phyloP scores from a whole-genome alignment of 2,329 filamentous ascomycete species.

The Cladobotryum mycophilum region DNA sequence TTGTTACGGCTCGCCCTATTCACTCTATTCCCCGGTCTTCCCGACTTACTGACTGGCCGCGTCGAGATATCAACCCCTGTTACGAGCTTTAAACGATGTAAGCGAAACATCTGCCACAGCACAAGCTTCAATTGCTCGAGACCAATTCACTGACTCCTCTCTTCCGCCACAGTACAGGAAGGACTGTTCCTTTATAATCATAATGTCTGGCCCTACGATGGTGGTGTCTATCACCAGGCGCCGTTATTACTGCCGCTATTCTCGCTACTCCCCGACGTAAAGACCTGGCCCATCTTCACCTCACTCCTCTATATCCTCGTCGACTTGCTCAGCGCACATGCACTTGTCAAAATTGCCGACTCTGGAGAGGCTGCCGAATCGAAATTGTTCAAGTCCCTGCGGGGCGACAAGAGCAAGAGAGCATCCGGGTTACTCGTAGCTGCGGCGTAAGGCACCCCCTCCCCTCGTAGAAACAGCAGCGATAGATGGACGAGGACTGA shows the following conservation, averaged over 20 bases:
- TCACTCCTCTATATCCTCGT: conserved; percentile 73
- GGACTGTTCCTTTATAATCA: conserved; percentile 93
- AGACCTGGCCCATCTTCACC: conserved; percentile 63
- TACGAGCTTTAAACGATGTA: conserved; percentile 95
- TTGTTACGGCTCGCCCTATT: conserved; percentile 75
- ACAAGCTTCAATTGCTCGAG: background rate
- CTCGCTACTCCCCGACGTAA: conserved; percentile 71
- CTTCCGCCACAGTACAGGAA: conserved; percentile 67
- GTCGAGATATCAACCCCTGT: conserved; percentile 97
- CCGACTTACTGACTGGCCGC: conserved; percentile 78
- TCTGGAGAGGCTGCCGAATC: conserved; percentile 73
- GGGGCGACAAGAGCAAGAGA: conserved; percentile 62
- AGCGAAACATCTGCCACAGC: conserved; percentile 26
- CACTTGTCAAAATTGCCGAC: conserved; percentile 71
- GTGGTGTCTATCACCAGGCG: conserved; percentile 76
- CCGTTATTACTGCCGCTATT: conserved; percentile 88
- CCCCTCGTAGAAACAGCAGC: background rate
- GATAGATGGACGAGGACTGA: conserved; percentile 4
- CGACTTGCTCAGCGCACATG: conserved; percentile 76
- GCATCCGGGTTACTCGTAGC: conserved; percentile 73
- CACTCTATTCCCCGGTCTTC: conserved; percentile 72
- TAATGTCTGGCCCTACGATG: conserved; percentile 95
- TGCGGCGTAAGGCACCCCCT: conserved; percentile 59
- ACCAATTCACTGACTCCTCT: conserved; percentile 5
- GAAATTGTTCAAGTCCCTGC: conserved; percentile 68